phyloP scores from a whole-genome alignment of 805 yeast genomes.

The Candida ulmi region DNA sequence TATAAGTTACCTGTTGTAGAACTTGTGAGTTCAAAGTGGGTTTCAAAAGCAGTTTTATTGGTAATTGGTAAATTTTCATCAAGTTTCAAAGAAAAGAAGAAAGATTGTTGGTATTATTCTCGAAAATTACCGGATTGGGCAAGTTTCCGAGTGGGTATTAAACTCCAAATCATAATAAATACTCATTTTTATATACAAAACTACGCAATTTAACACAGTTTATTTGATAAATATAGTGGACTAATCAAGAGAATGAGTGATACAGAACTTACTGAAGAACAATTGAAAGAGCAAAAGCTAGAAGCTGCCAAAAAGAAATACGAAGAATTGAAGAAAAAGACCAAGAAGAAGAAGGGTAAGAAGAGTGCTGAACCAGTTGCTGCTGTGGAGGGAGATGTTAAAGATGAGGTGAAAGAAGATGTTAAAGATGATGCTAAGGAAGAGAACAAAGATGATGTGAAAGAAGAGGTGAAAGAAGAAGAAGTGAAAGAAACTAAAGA shows the following conservation, averaged over 20 bases:
- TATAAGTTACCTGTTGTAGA: no score
- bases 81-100: no score
- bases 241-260: slow-evolving; percentile 8
- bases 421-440: slow-evolving; percentile 4
- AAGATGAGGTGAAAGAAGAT: slow-evolving; percentile 3
- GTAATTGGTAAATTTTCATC: no score
- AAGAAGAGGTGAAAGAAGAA: slow-evolving; percentile 3
- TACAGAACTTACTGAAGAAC: slow-evolving; percentile 29
- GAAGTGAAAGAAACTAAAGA: slow-evolving; percentile 1
- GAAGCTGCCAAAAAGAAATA: slow-evolving; percentile 70
- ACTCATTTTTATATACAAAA: no score
- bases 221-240: no score
- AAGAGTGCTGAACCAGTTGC: slow-evolving; percentile 13
- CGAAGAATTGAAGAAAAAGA: slow-evolving; percentile 64
- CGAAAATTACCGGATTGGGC: no score
- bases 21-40: no score
- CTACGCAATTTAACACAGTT: no score
- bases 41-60: no score
- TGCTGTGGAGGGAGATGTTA: slow-evolving; percentile 7
- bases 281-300: slow-evolving; percentile 50
- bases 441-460: slow-evolving; percentile 5
- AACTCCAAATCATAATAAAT: no score
- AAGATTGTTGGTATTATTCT: no score
- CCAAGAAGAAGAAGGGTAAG: slow-evolving; percentile 35
- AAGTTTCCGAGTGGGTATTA: no score